Evolutionary conservation across 176 grass and related monocot species (phyloP).

Genomic region (Pharus latifolius): DNA sequence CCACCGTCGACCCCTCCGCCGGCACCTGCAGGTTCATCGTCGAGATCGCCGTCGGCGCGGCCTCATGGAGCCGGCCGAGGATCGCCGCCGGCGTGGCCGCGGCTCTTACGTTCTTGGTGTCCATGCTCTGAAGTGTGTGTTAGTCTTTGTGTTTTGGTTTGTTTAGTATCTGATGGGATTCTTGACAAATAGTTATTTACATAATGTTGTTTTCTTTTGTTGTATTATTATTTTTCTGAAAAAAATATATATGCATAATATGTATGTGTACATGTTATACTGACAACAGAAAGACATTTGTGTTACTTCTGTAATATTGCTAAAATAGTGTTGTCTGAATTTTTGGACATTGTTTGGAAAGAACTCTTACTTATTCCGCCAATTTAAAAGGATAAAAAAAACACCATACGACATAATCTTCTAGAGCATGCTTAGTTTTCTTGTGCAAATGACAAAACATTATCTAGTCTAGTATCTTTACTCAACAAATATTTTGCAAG

Average conservation of each 20-base stretch:
- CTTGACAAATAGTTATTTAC: background rate
- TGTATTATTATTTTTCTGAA: background rate
- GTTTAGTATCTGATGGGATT: background rate
- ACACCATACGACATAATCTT: too few relatives aligned
- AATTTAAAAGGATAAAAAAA: too few relatives aligned
- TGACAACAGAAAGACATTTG: too few relatives aligned
- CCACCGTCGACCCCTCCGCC: conserved; percentile 39
- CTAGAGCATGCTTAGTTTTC: too few relatives aligned
- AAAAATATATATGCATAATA: background rate
- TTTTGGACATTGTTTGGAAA: too few relatives aligned
- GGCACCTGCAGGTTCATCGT: conserved; percentile 42
- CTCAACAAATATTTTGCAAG: too few relatives aligned
- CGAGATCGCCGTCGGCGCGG: conserved; percentile 24
- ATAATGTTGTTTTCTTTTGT: background rate
- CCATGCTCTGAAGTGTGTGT: background rate
- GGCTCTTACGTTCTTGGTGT: background rate
- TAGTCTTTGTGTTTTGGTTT: background rate
- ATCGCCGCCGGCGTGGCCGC: background rate
- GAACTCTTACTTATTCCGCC: too few relatives aligned
- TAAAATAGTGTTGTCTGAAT: too few relatives aligned
- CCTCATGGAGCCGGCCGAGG: background rate
- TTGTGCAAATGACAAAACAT: too few relatives aligned
- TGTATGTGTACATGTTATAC: too few relatives aligned
- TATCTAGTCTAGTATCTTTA: too few relatives aligned
- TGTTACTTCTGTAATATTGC: too few relatives aligned